These are phyloP conservation scores for Trichomonas gallinae DNA, from an alignment of 208 protist genomes.

Conservation along the genomic window DNA sequence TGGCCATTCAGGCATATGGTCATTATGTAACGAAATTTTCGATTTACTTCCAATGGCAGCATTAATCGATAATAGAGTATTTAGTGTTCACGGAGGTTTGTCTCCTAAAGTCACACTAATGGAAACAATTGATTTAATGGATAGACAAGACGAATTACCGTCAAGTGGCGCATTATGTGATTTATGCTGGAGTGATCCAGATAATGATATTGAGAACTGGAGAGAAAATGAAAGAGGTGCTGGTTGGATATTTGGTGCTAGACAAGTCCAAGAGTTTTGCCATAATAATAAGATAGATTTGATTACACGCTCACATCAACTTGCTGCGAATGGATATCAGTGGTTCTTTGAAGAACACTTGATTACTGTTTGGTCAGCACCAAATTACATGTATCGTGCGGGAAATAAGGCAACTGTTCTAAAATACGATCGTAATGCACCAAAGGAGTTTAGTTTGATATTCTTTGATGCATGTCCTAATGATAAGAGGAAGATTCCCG, in stretches of 20 bases:
- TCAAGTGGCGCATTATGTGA: background rate
- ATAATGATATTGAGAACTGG: background rate
- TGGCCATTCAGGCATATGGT: slow-evolving; percentile 37
- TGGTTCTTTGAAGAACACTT: slow-evolving; percentile 60
- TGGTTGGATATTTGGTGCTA: slow-evolving; percentile 3
- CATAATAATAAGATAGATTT: slow-evolving; percentile 21
- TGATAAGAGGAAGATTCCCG: slow-evolving; percentile 1
- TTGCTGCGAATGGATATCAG: slow-evolving; percentile 84
- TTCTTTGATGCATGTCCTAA: background rate
- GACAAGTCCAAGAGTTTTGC: background rate
- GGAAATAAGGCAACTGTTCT: slow-evolving; percentile 93
- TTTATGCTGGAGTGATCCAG: slow-evolving; percentile 24
- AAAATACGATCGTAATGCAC: slow-evolving; percentile 51
- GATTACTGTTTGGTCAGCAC: slow-evolving; percentile 74
- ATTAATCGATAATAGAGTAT: background rate
- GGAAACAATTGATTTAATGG: background rate
- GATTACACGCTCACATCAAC: slow-evolving; percentile 60
- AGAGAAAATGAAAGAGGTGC: background rate
- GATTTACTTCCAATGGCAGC: slow-evolving; percentile 18
- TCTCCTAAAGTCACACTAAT: background rate
- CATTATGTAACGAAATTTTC: background rate
- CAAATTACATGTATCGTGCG: slow-evolving; percentile 62
- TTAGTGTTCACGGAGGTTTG: slow-evolving; percentile 20
- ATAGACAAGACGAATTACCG: background rate
- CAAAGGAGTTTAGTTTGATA: slow-evolving; percentile 40